These are phyloP conservation scores for Rhododendron kiyosumense DNA, from an alignment of 148 eudicot species.

Conservation along the genomic window DNA sequence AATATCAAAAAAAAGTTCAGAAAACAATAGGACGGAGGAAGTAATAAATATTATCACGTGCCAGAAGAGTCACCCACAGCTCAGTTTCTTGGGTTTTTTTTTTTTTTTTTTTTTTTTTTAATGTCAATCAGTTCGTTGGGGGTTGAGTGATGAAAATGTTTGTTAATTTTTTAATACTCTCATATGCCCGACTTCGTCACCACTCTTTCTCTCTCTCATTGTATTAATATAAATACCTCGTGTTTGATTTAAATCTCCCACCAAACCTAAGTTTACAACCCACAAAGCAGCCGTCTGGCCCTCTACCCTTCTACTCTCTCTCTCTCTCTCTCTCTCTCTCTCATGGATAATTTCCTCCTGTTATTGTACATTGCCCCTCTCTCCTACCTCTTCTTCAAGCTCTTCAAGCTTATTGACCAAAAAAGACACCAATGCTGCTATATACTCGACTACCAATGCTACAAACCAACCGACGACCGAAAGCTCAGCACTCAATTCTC, in stretches of 20 bases:
- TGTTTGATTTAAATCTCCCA: conserved; percentile 15
- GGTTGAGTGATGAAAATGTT: conserved; percentile 28
- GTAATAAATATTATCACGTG: background rate
- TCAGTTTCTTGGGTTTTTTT: conserved; percentile 21
- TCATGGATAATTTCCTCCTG: conserved; percentile 29
- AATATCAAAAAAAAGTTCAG: no score
- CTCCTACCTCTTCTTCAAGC: conserved; percentile 30
- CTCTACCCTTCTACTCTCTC: background rate
- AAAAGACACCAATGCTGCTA: conserved; percentile 48
- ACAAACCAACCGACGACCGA: conserved; percentile 51
- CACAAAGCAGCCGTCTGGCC: background rate
- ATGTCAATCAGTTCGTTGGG: conserved; percentile 21
- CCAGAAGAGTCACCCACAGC: conserved; percentile 5
- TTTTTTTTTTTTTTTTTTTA: no score
- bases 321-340: background rate
- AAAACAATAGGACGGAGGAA: no score
- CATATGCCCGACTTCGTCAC: conserved; percentile 9
- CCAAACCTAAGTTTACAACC: background rate
- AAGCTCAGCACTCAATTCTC: conserved; percentile 45
- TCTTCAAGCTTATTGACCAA: conserved; percentile 17
- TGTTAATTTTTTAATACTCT: background rate
- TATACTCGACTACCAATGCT: conserved; percentile 61
- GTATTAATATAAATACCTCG: background rate
- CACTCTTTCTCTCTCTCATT: background rate
- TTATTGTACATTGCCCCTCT: conserved; percentile 21